Evolutionary conservation across 768 basidiomycete species (phyloP), one percentile per base, ranked within the genome.

Genomic region (Kwoniella sp.): DNA sequence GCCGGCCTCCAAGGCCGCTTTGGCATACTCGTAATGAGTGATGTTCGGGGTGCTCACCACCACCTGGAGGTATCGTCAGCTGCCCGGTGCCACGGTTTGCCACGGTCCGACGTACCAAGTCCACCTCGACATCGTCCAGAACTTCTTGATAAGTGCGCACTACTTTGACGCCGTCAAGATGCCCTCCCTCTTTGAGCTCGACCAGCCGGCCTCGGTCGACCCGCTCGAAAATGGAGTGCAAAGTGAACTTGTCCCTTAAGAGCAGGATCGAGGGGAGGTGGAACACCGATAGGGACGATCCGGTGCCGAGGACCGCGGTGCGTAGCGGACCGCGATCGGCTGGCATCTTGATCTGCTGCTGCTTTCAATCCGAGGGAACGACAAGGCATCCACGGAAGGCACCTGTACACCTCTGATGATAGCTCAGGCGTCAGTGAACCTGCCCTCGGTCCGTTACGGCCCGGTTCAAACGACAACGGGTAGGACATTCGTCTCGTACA

Each of bases 231-330:
- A 65, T 59, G 6, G 63, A 61, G 75, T 80, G 86, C 7, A 69
- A 29, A 1, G 25, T 37, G 50, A 62, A 69, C 15, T 61, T 33
- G n/a, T 65, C 54, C 4, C 59, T 61, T 17, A 65, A 50, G 20
- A 52, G 82, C 48, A 84, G 80, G 50, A 91, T 76, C 71, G 89
- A 86, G 0, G 89, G 88, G 50, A 84, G 63, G 71, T 91, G 89
- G 75, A 91, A 89, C 2, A 85, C 85, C 33, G 84, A 76, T 29
- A 84, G 84, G 17, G 84, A 79, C 54, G 89, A 81, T 33, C 88
- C 88, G 29, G 86, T 83, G 17, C 87, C 87, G 3, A 88, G 77
- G 5, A 87, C 82, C 61, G 86, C 85, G 22, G 83, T 82, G 32
- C 79, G 79, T 64, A 88, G 84, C 17, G 84, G 82, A 14, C 15